Percentiles rank a stretch among this genome's conserved stretches.
phyloP scores from a whole-genome alignment of 768 basidiomycete species.

The Exsudoporus frostii region DNA sequence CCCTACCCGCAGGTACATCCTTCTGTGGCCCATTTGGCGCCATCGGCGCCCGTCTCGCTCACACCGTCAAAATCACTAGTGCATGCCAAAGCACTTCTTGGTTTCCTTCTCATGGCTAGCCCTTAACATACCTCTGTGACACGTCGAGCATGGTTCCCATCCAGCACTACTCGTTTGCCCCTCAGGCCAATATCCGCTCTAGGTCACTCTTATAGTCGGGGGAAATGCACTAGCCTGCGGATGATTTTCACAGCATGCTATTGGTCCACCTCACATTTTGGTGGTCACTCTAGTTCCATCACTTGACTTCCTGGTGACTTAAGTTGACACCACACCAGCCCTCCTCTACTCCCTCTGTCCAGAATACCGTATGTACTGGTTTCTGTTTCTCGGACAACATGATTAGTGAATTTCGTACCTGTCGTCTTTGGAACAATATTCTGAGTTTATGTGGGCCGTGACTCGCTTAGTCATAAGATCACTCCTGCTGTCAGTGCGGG shows the following conservation, averaged over 20 bases:
- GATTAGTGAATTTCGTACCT: neutral
- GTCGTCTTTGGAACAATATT: too few species aligned
- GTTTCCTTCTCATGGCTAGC: conserved; percentile 22
- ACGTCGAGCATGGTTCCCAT: neutral
- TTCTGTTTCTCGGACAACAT: neutral
- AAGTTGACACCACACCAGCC: neutral
- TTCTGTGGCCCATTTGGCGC: conserved; percentile 27
- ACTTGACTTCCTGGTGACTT: neutral
- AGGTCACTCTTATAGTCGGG: neutral
- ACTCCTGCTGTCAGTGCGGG: neutral
- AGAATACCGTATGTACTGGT: neutral
- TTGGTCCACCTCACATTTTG: neutral
- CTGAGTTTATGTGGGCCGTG: too few species aligned
- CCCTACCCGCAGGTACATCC: conserved; percentile 17
- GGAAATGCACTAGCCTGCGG: neutral
- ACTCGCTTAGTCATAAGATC: conserved; percentile 25
- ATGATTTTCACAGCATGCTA: neutral
- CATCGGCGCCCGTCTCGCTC: conserved; percentile 21
- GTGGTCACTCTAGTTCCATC: neutral
- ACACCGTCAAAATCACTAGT: conserved; percentile 16
- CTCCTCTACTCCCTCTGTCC: neutral
- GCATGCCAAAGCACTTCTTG: conserved; percentile 18
- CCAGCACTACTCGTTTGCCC: neutral
- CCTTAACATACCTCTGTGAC: neutral
- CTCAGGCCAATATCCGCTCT: neutral